A percentile compares a stretch with the other conserved stretches of the same genome.
Evolutionary conservation across 73 alveolate genomes (phyloP).

Genomic region (Paramecium biaurelia): DNA sequence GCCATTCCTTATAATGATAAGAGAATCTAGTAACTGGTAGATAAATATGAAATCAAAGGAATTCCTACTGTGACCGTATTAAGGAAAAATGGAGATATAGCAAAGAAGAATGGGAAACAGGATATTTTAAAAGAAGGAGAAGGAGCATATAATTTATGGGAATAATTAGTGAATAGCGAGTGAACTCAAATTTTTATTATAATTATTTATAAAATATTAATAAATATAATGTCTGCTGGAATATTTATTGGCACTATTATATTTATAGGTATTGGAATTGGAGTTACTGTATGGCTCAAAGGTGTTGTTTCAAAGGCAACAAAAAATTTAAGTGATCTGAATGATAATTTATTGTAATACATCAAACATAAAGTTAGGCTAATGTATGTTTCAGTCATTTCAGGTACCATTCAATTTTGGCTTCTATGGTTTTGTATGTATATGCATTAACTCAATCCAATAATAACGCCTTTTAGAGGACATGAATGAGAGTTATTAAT

Average conservation of each 20-base stretch:
- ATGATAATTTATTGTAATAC: slow-evolving; percentile 21
- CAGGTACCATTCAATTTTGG: neutral
- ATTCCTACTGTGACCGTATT: slow-evolving; percentile 76
- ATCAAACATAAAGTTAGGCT: neutral
- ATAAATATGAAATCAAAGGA: slow-evolving; percentile 82
- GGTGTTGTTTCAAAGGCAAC: slow-evolving; percentile 11
- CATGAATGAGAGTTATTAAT: slow-evolving; percentile 17
- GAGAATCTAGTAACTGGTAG: slow-evolving; percentile 73
- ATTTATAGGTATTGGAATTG: slow-evolving; percentile 2
- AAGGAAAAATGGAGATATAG: slow-evolving; percentile 70
- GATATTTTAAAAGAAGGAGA: slow-evolving; percentile 69
- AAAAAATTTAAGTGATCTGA: neutral
- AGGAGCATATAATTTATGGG: slow-evolving; percentile 69
- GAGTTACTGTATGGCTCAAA: neutral
- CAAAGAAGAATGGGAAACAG: slow-evolving; percentile 65
- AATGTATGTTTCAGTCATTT: neutral
- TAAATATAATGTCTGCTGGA: slow-evolving; percentile 4
- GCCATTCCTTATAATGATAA: slow-evolving; percentile 81
- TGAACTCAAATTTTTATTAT: neutral
- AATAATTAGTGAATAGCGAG: neutral
- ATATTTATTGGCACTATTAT: neutral
- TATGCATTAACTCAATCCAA: slow-evolving; percentile 47
- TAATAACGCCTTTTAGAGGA: neutral
- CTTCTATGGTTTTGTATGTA: slow-evolving; percentile 43
- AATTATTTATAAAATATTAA: neutral